Base-by-base conservation (phyloP, 345 rosid species). In the Murraya paniculata region DNA sequence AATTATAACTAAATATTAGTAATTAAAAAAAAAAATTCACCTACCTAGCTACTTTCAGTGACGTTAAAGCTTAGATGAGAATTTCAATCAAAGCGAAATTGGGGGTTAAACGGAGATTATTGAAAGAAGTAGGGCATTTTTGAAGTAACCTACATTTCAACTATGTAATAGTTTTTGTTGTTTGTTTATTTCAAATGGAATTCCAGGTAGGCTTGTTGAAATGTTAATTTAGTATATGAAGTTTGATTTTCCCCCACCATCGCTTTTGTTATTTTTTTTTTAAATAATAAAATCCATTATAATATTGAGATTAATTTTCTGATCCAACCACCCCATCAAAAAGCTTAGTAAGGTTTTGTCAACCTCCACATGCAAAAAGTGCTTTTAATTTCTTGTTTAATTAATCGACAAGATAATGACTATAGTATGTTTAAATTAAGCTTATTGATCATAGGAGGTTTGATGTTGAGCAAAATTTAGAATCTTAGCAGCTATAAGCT, bases 301-400 rank as follows among this genome's bases (percentile, higher is more conserved):
- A 33, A 30, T 21, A 74, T 71, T 45, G 71, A 79, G 79, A 36
- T 38, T 25, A 60, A 41, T 38, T 53, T 84, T 86, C 71, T 38
- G 65, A 86, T 80, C 89, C 92, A 89, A 91, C 93, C 80, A 81
- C 93, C 76, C 85, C 81, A 27, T 76, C 59, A 45, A 56, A 88
- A 65, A 88, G 85, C 84, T 41, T 66, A 56, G 74, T n/a, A 33
- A 57, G 22, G 79, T 82, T 86, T 84, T 74, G 82, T 78, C 88
- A 90, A 88, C 91, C 86, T 80, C 89, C 97, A 86, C 97, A 88
- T 86, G 93, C 88, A 75, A 84, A 90, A 88, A 80, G 85, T 78
- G 55, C 16, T 39, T 66, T 61, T 77, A 53, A 53, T 66, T 19
- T 59, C 62, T 72, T 69, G 35, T 62, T 79, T 76, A 84, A 80